A percentile compares a stretch with the other conserved stretches of the same genome.
These are phyloP conservation scores for Ceratocystis variospora DNA, from an alignment of 2,329 filamentous ascomycete genomes.

Conservation along the genomic window DNA sequence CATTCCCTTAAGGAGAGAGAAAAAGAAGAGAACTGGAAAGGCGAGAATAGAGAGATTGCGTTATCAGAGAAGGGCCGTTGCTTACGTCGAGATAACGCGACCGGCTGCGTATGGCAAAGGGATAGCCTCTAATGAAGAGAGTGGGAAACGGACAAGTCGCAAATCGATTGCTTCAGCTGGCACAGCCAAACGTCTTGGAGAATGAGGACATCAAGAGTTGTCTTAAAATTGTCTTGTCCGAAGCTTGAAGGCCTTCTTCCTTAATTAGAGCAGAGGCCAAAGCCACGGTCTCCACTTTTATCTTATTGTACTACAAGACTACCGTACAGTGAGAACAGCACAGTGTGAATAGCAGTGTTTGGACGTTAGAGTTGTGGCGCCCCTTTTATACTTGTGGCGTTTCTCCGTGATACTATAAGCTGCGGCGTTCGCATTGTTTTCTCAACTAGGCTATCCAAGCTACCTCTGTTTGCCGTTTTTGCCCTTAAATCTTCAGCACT, in stretches of 20 bases:
- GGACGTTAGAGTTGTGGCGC: too few relatives aligned
- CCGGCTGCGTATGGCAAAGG: background rate
- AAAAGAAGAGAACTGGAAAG: background rate
- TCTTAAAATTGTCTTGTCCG: too few relatives aligned
- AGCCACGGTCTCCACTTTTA: too few relatives aligned
- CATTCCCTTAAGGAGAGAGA: background rate
- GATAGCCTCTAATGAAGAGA: background rate
- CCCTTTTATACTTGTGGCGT: too few relatives aligned
- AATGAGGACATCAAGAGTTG: too few relatives aligned
- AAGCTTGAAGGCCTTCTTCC: too few relatives aligned
- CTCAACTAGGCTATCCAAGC: background rate
- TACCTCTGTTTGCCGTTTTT: background rate
- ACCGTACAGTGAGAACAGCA: too few relatives aligned
- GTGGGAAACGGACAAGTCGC: background rate
- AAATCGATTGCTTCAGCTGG: slow-evolving; percentile 9
- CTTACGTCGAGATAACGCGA: background rate
- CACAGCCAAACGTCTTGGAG: slow-evolving; percentile 9
- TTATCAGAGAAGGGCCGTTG: background rate
- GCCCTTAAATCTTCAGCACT: slow-evolving; percentile 42
- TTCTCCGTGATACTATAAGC: too few relatives aligned
- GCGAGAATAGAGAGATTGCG: background rate
- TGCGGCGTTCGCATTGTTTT: too few relatives aligned
- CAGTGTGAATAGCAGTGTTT: too few relatives aligned
- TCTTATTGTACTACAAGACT: too few relatives aligned
- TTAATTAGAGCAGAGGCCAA: too few relatives aligned